These are phyloP conservation scores for Talaromyces liani DNA, from an alignment of 495 filamentous ascomycete species.

Conservation along the genomic window DNA sequence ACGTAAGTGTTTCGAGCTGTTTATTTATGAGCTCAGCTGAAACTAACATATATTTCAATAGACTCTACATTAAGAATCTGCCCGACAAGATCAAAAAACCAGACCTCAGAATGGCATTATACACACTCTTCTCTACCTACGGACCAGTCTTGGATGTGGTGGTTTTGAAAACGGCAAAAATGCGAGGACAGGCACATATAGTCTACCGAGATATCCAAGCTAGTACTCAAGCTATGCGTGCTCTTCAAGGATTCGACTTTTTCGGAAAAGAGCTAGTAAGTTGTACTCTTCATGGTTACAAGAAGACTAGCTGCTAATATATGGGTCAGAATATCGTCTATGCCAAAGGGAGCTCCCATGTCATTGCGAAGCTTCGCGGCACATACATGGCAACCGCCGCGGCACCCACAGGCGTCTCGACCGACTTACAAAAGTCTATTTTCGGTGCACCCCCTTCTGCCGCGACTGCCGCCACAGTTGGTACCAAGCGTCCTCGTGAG, in stretches of 20 bases:
- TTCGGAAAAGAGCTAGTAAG: conserved; percentile 78
- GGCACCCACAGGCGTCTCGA: conserved; percentile 51
- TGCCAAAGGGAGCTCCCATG: conserved; percentile 77
- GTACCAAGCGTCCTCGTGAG: conserved; percentile 61
- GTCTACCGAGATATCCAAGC: conserved; percentile 81
- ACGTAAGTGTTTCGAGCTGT: conserved; percentile 45
- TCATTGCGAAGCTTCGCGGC: conserved; percentile 82
- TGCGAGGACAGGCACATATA: conserved; percentile 93
- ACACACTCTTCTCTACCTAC: conserved; percentile 89
- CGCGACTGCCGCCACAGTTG: conserved; percentile 32
- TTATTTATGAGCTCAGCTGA: not conserved
- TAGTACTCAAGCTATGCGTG: conserved; percentile 83
- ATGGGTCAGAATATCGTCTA: conserved; percentile 69
- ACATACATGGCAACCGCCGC: conserved; percentile 63
- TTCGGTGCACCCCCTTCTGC: conserved; percentile 58
- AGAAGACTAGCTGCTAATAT: not conserved
- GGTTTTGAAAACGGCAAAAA: conserved; percentile 75
- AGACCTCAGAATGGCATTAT: conserved; percentile 75
- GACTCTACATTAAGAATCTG: conserved; percentile 82
- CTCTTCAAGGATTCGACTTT: conserved; percentile 79
- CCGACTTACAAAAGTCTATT: conserved; percentile 74
- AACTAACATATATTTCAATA: conserved; percentile 27
- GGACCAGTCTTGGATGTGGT: conserved; percentile 93
- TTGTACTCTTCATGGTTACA: not conserved
- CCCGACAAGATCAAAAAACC: conserved; percentile 78